Evolutionary conservation across 352 stramenopile genomes (phyloP).

Genomic region (Phytophthora idaei): DNA sequence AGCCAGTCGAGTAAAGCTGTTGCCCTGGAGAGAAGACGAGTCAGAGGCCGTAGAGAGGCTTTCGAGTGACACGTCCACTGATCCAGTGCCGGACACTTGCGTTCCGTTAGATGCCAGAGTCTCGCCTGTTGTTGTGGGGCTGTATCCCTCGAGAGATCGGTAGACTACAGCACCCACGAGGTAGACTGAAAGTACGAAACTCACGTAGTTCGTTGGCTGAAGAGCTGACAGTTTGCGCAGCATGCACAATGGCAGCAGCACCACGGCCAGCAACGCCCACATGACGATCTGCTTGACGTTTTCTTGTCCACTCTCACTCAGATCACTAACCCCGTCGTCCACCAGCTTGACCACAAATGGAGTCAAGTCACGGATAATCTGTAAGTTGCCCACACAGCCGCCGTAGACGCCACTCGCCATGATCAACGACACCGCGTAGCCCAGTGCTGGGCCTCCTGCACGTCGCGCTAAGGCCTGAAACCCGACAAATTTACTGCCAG

Average conservation of each 20-base stretch:
- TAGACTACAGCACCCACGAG: conserved; percentile 61
- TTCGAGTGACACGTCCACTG: background rate
- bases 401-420: conserved; percentile 66
- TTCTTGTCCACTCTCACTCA: conserved; percentile 15
- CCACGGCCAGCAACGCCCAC: conserved; percentile 39
- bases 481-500: conserved; percentile 45
- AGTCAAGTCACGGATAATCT: conserved; percentile 64
- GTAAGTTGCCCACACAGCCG: conserved; percentile 66
- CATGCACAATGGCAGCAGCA: conserved; percentile 66
- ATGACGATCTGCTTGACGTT: conserved; percentile 42
- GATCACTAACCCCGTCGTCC: conserved; percentile 9
- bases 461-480: conserved; percentile 35
- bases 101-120: conserved; percentile 22
- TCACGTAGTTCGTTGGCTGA: conserved; percentile 68
- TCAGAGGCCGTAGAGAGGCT: background rate
- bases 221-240: conserved; percentile 65
- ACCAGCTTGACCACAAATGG: conserved; percentile 58
- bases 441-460: conserved; percentile 37
- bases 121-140: background rate
- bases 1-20: conserved; percentile 41
- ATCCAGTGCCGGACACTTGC: conserved; percentile 4
- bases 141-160: conserved; percentile 32
- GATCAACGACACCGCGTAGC: conserved; percentile 58
- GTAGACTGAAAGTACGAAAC: conserved; percentile 63
- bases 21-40: conserved; percentile 9